Base-by-base conservation (phyloP, 169 alveolate genomes). In the Cryptosporidium sp. region DNA sequence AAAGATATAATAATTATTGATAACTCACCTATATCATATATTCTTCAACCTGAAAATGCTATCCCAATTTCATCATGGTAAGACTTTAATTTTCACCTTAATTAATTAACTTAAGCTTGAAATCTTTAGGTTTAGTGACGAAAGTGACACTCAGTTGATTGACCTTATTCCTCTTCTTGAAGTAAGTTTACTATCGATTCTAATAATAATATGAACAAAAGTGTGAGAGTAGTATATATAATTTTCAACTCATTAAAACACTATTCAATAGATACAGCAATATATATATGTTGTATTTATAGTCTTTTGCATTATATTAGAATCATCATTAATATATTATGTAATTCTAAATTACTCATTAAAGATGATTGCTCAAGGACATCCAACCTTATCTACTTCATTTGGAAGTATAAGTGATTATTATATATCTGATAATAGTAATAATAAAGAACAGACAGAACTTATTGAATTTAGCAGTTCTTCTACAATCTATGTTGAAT, bases 41-140 rank as follows among this genome's bases (percentile, higher is more conserved):
- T 94, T 31, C 93, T 95, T 70, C 96, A 97, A 73, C 98, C 97
- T 39, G 97, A 96, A 75, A 97, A 97, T 87, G 98, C 98, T 14
- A 91, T 97, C 33, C 97, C 98, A 61, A 96, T 96, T 71, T 91
- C 92, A 48, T 94, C 97, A 85, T 97, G 98, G 97, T 92, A 91
- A 29, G 93, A 21, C 58, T 68, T 39, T 73, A 23, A 52, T 31
- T 94, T 91, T 9, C 29, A 67, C 33, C 33, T 33, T 67, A 29
- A 39, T 23, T 44, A 26, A 31, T 72, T 33, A 72, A 56, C 39
- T 56, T 45, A 84, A 52, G 23, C 44, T 33, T 16, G 12, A 69
- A 85, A 56, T 70, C 10, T 61, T 56, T 89, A 93, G 96, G 96
- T 94, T 94, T 91, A 95, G 93, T 69, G 96, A 96, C 67, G 92